Conservation (phyloP, 2,329 filamentous ascomycete species). For the Alternaria conjuncta region DNA sequence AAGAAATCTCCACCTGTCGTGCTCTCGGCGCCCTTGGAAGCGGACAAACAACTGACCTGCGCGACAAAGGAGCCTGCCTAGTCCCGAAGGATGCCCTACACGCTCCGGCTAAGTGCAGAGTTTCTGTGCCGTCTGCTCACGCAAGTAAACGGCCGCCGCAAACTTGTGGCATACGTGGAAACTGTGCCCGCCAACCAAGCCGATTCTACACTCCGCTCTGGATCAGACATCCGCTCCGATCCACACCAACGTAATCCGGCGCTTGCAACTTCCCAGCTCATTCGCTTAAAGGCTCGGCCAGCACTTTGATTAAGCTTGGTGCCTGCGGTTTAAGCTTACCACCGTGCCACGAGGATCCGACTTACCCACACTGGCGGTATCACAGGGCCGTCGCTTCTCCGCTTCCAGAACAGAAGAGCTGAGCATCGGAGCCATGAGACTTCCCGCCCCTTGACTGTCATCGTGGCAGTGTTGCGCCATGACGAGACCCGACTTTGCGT, state of each 20-base stretch:
- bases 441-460: not conserved
- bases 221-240: constrained; percentile 37
- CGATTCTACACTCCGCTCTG: constrained; percentile 21
- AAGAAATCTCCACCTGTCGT: constrained; percentile 9
- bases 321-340: constrained; percentile 45
- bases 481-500: not conserved
- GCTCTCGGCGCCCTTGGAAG: constrained; percentile 9
- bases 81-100: not conserved
- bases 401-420: constrained; percentile 10
- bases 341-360: constrained; percentile 34
- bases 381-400: constrained; percentile 12
- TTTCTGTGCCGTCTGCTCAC: not conserved
- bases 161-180: constrained; percentile 23
- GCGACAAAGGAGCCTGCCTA: not conserved
- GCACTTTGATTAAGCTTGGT: constrained; percentile 38
- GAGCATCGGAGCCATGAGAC: not conserved
- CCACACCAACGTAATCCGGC: constrained; percentile 41
- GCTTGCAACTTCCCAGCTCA: constrained; percentile 25
- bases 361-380: constrained; percentile 37
- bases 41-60: constrained; percentile 1
- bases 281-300: constrained; percentile 30
- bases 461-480: constrained; percentile 2
- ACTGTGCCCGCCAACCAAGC: constrained; percentile 9
- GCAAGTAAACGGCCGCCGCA: constrained; percentile 6
- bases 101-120: not conserved